Base-by-base conservation (phyloP, 306 rosid genomes). In the Quillaja saponaria region DNA sequence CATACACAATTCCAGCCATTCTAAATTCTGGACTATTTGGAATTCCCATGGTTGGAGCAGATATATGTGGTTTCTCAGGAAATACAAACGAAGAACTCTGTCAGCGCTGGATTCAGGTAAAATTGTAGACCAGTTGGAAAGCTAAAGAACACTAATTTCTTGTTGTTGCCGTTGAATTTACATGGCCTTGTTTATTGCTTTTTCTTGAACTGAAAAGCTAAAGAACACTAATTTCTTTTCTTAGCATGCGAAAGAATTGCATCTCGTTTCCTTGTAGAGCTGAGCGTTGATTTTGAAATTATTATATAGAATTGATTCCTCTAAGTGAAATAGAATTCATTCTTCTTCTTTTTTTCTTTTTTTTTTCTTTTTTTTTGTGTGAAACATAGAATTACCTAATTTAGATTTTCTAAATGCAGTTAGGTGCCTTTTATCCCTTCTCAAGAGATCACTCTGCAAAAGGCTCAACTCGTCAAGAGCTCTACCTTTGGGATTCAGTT, bases 41-140 rank as follows among this genome's bases (percentile, higher is more conserved):
- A 67, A 65, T 91, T 71, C 95, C 96, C 10, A 86, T 91, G 97
- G 95, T 91, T 67, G 97, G 97, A 33, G 84, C 97, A 59, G 96
- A 91, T 71, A 86, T 91, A 37, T 91, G 97, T 69, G 97, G 97
- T 16, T 91, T 86, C 67, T n/a, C 50, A 6, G 35, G 70, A 52
- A 7, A 80, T 73, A 91, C 97, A 33, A 84, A 46, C 5, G 97
- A 91, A 81, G 97, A 91, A 67, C 95, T 88, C 34, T 91, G 97
- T 35, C 49, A 73, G 61, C 86, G 97, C 4, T 91, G 97, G 96
- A 91, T 91, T 73, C 96, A 91, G 97, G 96, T 86, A 78, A 64
- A 63, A 49, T 34, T 16, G 50, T 34, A n/a, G n/a, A n/a, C n/a
- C n/a, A n/a, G n/a, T n/a, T n/a, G n/a, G n/a, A n/a, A n/a, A n/a